Evolutionary conservation across 164 flowering plant genomes (phyloP).

Genomic region (Macadamia tetraphylla): DNA sequence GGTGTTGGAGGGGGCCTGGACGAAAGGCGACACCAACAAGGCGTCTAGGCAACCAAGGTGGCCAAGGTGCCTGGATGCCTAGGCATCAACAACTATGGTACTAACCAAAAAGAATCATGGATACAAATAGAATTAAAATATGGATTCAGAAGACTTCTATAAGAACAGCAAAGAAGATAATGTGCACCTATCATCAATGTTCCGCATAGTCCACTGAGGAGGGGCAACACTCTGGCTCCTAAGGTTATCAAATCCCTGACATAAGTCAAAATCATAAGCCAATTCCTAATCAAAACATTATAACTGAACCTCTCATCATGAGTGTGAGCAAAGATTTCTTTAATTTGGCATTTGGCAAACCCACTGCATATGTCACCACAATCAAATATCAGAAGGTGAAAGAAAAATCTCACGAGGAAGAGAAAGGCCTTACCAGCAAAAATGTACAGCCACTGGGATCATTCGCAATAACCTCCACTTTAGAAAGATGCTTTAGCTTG

Average conservation of each 20-base stretch:
- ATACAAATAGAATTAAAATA: background rate
- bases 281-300: background rate
- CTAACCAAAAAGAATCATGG: too few relatives aligned
- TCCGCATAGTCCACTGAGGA: conserved; percentile 99
- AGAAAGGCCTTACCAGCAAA: conserved; percentile 57
- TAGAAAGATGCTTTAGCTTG: conserved; percentile 95
- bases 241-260: conserved; percentile 96
- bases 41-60: too few relatives aligned
- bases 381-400: background rate
- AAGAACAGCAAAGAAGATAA: background rate
- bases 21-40: too few relatives aligned
- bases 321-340: background rate
- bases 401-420: background rate
- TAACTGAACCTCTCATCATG: background rate
- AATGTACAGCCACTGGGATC: conserved; percentile 96
- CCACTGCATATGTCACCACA: background rate
- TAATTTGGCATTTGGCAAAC: background rate
- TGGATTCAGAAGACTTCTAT: background rate
- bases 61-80: too few relatives aligned
- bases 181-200: conserved; percentile 82
- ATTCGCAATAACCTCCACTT: conserved; percentile 86
- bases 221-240: conserved; percentile 94
- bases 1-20: too few relatives aligned
- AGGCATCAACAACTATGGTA: too few relatives aligned
- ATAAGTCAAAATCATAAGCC: conserved; percentile 2